Base-by-base conservation (phyloP, 2,329 filamentous ascomycete genomes). In the Daldinia eschscholtzii region DNA sequence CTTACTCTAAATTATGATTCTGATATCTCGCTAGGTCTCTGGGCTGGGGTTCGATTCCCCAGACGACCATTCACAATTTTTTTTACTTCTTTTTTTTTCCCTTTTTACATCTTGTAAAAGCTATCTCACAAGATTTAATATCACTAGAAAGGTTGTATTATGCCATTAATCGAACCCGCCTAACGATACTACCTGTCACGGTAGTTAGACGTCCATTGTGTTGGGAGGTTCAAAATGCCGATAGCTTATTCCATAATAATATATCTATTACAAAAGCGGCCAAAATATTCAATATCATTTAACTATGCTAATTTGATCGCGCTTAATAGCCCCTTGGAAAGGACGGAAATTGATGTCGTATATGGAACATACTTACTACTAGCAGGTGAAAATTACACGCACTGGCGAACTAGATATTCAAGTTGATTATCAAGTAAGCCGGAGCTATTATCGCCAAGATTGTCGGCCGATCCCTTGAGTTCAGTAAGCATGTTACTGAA, bases 21-120 rank as follows among this genome's bases (percentile, higher is more conserved):
- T 48, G 44, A 48, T 42, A 20, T 35, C 56, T 57, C 41, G 35
- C 12, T 53, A 64, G 65, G 57, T 50, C 23, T 23, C 1, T 23
- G 20, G 20, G 20, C 50, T 68, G 15, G 57, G 61, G 65, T 68
- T 64, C 65, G 61, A 68, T 64, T 64, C 65, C 56, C 18, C n/a
- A 48, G 52, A 33, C 50, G 57, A 48, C 48, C 37, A 52, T 23
- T 23, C 26, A n/a, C 39, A 39, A 37, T 15, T 35, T 33, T 37
- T 44, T 30, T 39, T 15, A 35, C 41, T 28, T 44, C 23, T 46
- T 53, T 50, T 48, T n/a, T 50, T 42, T 28, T 12, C 23, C 35
- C 33, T 26, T 46, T 9, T 26, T 46, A 26, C 41, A 13, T 42
- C 13, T 13, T 33, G 30, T 10, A 33, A 39, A 12, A 12, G 10